A percentile compares a stretch with the other conserved stretches of the same genome.
Conservation (phyloP, 768 basidiomycete species). For the Lyophyllum semitale region DNA sequence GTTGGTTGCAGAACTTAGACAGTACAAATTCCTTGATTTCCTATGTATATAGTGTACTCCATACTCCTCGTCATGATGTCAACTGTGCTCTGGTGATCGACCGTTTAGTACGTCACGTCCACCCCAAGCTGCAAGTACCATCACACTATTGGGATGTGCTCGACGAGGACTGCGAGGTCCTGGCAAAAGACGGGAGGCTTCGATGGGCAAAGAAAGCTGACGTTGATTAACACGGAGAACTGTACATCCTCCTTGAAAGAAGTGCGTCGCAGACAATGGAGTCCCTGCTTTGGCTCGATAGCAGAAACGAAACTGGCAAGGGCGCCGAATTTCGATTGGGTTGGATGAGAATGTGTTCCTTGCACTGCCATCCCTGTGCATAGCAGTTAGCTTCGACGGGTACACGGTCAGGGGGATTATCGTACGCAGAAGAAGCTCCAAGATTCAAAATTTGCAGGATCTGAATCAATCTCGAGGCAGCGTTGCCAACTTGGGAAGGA, state of each 20-base stretch:
- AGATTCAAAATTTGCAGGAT: not conserved
- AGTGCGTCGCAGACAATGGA: conserved; percentile 48
- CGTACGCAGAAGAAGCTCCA: not conserved
- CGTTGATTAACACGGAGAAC: conserved; percentile 74
- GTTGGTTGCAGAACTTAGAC: no score
- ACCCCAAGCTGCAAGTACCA: conserved; percentile 73
- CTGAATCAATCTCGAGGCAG: not conserved
- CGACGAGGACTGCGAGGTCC: conserved; percentile 58
- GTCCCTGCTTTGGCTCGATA: conserved; percentile 20
- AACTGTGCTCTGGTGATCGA: no score
- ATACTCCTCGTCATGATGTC: no score
- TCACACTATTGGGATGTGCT: conserved; percentile 68
- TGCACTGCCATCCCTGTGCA: not conserved
- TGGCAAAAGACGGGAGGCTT: conserved; percentile 57
- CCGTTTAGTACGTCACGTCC: conserved; percentile 72
- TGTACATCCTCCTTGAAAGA: conserved; percentile 27
- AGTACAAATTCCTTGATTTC: no score
- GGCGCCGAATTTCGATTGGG: not conserved
- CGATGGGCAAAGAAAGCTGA: conserved; percentile 80
- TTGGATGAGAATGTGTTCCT: not conserved
- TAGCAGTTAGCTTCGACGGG: not conserved
- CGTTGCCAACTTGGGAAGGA: not conserved
- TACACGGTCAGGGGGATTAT: no score
- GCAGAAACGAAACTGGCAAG: not conserved
- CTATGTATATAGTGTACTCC: no score